Conservation (phyloP, 176 grass and related monocot species). For the Aegilops longissima region DNA sequence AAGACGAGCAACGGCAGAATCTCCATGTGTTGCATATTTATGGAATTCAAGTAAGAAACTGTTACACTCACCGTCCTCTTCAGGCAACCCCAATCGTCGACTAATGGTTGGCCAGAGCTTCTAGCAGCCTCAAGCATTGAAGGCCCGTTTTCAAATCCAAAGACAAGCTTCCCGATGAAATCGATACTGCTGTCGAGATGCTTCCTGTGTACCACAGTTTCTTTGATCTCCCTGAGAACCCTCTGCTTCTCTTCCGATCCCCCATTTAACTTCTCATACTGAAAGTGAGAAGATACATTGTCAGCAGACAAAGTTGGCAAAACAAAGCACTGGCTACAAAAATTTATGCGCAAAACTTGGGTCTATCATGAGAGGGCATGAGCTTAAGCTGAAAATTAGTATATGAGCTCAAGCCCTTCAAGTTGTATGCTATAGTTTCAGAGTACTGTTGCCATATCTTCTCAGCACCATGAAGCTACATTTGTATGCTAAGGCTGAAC, state of each 20-base stretch:
- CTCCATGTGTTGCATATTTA: background rate
- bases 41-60: background rate
- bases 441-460: background rate
- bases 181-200: constrained; percentile 76
- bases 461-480: background rate
- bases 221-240: constrained; percentile 57
- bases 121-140: constrained; percentile 53
- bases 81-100: constrained; percentile 88
- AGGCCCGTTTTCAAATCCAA: constrained; percentile 64
- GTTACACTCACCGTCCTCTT: constrained; percentile 60
- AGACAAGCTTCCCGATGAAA: constrained; percentile 68
- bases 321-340: background rate
- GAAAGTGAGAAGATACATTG: constrained; percentile 31
- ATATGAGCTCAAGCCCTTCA: background rate
- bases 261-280: constrained; percentile 68
- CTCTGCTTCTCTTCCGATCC: constrained; percentile 49
- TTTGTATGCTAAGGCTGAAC: background rate
- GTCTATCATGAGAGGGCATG: background rate
- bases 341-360: background rate
- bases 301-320: constrained; percentile 5
- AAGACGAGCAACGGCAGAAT: background rate
- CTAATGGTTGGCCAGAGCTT: constrained; percentile 51
- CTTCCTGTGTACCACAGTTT: constrained; percentile 63
- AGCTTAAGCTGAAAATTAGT: background rate
- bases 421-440: background rate